Conservation (phyloP, 2,329 filamentous ascomycete species). For the Monosporascus sp. region DNA sequence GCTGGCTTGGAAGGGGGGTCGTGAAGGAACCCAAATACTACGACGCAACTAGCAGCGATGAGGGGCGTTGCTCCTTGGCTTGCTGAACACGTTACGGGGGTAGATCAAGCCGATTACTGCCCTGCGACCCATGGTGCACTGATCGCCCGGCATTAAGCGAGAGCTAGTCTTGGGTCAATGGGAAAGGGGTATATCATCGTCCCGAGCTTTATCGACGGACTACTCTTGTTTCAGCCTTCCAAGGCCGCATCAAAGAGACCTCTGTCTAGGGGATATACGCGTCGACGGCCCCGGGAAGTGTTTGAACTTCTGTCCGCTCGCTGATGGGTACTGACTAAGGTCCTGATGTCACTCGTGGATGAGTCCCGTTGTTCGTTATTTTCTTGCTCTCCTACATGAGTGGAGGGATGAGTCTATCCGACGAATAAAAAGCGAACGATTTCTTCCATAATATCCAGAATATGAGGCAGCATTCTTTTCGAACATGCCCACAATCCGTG, state of each 20-base stretch:
- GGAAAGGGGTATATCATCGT: conserved; percentile 7
- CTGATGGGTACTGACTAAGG: neutral
- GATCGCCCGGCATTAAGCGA: conserved; percentile 9
- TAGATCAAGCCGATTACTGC: conserved; percentile 17
- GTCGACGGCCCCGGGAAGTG: neutral
- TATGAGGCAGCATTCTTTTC: neutral
- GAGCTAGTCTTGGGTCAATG: conserved; percentile 6
- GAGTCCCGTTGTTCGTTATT: no score
- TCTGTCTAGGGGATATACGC: neutral
- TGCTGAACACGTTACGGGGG: conserved; percentile 12
- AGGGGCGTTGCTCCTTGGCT: conserved; percentile 13
- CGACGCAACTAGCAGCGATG: neutral
- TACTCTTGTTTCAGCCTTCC: neutral
- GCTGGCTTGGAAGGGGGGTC: neutral
- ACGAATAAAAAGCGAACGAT: neutral
- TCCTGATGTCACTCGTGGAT: no score
- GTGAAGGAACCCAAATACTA: conserved; percentile 1
- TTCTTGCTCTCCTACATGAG: neutral
- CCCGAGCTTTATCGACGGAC: neutral
- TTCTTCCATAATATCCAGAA: neutral
- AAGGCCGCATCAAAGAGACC: neutral
- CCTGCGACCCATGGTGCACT: conserved; percentile 2
- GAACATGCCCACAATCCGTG: neutral
- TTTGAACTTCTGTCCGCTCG: neutral
- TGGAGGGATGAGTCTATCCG: neutral